Evolutionary conservation across 192 early-diverging fungal genomes (phyloP).

Genomic region (Lunasporangiospora selenospora): DNA sequence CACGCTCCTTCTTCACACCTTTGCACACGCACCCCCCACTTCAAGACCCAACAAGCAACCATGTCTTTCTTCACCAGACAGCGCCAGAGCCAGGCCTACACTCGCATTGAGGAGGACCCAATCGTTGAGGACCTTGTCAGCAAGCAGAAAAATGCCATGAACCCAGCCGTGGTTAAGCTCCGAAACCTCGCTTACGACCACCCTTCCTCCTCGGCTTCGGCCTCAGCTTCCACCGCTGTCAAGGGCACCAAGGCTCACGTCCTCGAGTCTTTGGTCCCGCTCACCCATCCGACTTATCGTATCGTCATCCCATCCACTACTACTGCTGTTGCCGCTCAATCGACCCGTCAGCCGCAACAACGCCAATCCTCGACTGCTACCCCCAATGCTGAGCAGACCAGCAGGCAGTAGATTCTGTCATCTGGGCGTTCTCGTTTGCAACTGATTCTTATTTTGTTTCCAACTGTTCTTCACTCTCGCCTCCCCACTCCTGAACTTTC

Average conservation of each 20-base stretch:
- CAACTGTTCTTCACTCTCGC: no score
- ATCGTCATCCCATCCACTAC: neutral
- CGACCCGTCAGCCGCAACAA: no score
- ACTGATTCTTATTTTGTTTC: conserved; percentile 1
- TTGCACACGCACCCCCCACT: no score
- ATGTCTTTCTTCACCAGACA: no score
- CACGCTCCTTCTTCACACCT: no score
- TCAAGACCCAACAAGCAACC: no score
- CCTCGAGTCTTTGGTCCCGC: conserved; percentile 10
- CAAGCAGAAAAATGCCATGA: no score
- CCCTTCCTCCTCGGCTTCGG: neutral
- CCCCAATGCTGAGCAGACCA: neutral
- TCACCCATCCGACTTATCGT: conserved; percentile 4
- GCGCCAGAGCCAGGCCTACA: no score
- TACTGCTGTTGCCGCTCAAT: no score
- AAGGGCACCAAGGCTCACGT: conserved; percentile 6
- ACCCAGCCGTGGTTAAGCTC: conserved; percentile 8
- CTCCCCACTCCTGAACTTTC: neutral
- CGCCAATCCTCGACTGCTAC: neutral
- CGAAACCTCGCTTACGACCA: conserved; percentile 20
- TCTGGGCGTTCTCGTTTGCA: no score
- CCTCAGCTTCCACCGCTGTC: neutral
- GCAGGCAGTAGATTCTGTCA: neutral
- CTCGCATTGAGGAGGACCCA: no score
- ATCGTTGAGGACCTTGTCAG: no score